Evolutionary conservation across 1,284 basidiomycete genomes (phyloP), one percentile per base, ranked within the genome.

Genomic region (Meripilus lineatus): DNA sequence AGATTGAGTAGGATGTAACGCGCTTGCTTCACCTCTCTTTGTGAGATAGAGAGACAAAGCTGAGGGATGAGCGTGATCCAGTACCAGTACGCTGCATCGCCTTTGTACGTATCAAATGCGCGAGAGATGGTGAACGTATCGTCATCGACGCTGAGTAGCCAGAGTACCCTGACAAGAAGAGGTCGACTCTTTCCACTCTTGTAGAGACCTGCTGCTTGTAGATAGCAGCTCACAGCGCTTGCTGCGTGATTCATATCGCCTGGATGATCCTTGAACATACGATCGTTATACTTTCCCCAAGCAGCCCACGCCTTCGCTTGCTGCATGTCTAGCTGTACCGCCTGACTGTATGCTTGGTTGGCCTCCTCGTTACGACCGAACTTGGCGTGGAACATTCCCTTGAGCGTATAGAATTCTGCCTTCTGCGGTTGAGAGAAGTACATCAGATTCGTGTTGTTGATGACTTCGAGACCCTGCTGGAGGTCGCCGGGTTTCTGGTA

Each of bases 1-100:
- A 99, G 79, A 52, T 90, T 89, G 50, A 95, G 73, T 37, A 99
- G 74, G 41, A 99, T 79, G 61, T 89, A 86, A 14, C 93, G 80
- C 1, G 93, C 95, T 62, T 95, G 94, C 56, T 91, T 90, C 25
- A 91, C 86, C 66, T 99, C 96, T 40, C 91, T 81, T 50, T 95
- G 87, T 5, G 89, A 89, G 21, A 99, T 75, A 3, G 93, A 93
- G 40, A 90, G 67, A 52, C 94, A 84, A n/a, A 99, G 76, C 60
- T 99, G 96, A 13, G 96, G 96, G 40, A 98, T 94, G 45, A 98
- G 76, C 1, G 94, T 90, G 56, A 99, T 96, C 96, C 96, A 99
- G 66, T 93, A 97, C 96, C 96, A 99, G 54, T 90, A 89, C 10
- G 93, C 93, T 5, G 90, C 82, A 57, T 99, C 96, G 48, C 96